Conservation (phyloP, 805 yeast genomes). For the Torulaspora delbrueckii region DNA sequence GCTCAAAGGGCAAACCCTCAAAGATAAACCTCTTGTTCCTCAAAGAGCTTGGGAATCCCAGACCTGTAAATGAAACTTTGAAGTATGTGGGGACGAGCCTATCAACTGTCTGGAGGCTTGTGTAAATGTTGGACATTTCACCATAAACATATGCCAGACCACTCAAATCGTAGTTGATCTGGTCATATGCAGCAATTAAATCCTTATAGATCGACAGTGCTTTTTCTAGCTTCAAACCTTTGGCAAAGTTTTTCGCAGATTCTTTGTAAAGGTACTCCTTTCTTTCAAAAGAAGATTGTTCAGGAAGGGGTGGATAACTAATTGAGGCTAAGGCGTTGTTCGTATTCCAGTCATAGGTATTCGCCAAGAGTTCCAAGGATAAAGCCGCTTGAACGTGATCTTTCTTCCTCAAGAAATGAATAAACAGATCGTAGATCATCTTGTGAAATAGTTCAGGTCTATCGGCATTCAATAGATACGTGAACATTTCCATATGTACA, state of each 20-base stretch:
- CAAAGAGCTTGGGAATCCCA: constrained; percentile 74
- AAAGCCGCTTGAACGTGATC: constrained; percentile 81
- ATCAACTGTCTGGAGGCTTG: constrained; percentile 61
- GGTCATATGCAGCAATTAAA: constrained; percentile 67
- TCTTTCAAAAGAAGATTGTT: constrained; percentile 74
- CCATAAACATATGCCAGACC: constrained; percentile 70
- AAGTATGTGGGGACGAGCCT: constrained; percentile 73
- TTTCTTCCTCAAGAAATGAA: constrained; percentile 51
- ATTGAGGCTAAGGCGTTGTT: constrained; percentile 52
- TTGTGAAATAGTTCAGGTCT: constrained; percentile 76
- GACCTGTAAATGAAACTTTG: constrained; percentile 74
- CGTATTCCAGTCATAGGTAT: constrained; percentile 70
- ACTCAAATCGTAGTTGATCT: constrained; percentile 65
- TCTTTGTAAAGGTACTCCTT: constrained; percentile 65
- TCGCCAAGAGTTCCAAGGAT: constrained; percentile 69
- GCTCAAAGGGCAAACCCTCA: constrained; percentile 86
- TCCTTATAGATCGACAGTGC: constrained; percentile 77
- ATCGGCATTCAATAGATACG: constrained; percentile 70
- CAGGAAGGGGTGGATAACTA: constrained; percentile 66
- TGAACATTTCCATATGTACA: constrained; percentile 68
- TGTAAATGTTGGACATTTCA: constrained; percentile 62
- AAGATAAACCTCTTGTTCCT: constrained; percentile 74
- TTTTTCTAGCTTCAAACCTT: constrained; percentile 71
- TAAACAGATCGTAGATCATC: constrained; percentile 71
- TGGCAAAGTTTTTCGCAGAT: constrained; percentile 63